Conservation (phyloP, 805 yeast species). For the Candida quercuum region DNA sequence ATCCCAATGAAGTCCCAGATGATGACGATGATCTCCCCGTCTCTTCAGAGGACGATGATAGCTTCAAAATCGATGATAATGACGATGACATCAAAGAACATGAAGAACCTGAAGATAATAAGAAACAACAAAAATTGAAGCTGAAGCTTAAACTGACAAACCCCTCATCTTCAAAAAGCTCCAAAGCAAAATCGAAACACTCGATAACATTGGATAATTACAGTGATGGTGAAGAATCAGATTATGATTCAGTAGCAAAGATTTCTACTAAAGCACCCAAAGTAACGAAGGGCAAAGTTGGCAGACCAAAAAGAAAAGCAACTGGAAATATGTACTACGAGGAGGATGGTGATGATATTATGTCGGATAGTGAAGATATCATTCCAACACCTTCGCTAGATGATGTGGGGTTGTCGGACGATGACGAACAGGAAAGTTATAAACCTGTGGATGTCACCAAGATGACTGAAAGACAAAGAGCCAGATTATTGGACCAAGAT, state of each 20-base stretch:
- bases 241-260: too few species aligned
- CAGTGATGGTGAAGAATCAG: slow-evolving; percentile 1
- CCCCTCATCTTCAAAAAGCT: too few species aligned
- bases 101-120: slow-evolving; percentile 3
- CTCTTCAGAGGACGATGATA: slow-evolving; percentile 12
- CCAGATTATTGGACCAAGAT: slow-evolving; percentile 14
- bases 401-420: slow-evolving; percentile 19
- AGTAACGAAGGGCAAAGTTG: not conserved
- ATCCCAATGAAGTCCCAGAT: too few species aligned
- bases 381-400: slow-evolving; percentile 23
- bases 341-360: slow-evolving; percentile 11
- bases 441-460: slow-evolving; percentile 17
- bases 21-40: slow-evolving; percentile 3
- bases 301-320: slow-evolving; percentile 4
- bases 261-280: too few species aligned
- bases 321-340: slow-evolving; percentile 1
- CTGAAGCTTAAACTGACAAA: slow-evolving; percentile 13
- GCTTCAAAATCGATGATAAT: slow-evolving; percentile 11
- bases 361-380: slow-evolving; percentile 16
- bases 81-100: slow-evolving; percentile 11
- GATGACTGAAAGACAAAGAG: slow-evolving; percentile 26
- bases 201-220: not conserved
- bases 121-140: slow-evolving; percentile 9
- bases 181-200: too few species aligned
- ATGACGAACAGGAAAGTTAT: slow-evolving; percentile 11